phyloP scores from a whole-genome alignment of 768 basidiomycete genomes.

The Trametes gibbosa region DNA sequence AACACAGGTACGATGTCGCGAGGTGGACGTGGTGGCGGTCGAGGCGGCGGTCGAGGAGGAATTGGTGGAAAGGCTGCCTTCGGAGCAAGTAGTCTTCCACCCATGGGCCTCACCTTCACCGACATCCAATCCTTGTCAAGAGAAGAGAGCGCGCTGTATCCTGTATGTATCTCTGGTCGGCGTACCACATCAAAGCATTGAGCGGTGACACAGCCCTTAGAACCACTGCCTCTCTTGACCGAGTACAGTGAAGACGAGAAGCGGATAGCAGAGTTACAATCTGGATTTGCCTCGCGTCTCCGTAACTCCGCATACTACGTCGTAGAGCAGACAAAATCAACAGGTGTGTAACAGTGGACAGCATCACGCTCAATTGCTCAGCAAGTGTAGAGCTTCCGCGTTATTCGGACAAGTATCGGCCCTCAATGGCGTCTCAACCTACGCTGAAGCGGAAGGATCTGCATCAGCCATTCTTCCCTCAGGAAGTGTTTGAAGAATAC shows the following conservation, averaged over 20 bases:
- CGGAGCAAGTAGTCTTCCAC: conserved; percentile 43
- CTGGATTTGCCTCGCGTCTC: conserved; percentile 61
- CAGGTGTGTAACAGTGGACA: conserved; percentile 36
- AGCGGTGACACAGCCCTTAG: conserved; percentile 55
- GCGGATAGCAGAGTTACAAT: conserved; percentile 62
- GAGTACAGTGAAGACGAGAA: conserved; percentile 66
- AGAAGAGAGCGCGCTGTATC: conserved; percentile 77
- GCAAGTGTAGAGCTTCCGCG: conserved; percentile 60
- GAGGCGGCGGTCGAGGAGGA: conserved; percentile 60
- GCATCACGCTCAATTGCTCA: not conserved
- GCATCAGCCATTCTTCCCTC: conserved; percentile 75
- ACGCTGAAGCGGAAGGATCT: conserved; percentile 68
- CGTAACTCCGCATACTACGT: conserved; percentile 73
- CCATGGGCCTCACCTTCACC: conserved; percentile 79
- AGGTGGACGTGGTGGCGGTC: conserved; percentile 43
- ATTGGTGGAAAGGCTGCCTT: conserved; percentile 49
- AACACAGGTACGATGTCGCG: conserved; percentile 42
- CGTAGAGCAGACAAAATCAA: conserved; percentile 66
- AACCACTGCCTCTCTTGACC: conserved; percentile 62
- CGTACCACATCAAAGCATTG: conserved; percentile 2
- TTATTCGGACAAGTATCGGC: conserved; percentile 83
- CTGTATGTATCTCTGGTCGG: conserved; percentile 47
- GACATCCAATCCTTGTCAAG: conserved; percentile 76
- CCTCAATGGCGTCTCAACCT: conserved; percentile 57
- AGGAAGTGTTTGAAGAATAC: conserved; percentile 71